Base-by-base conservation (phyloP, 2,329 filamentous ascomycete species). In the Trichocomaceae sp. region DNA sequence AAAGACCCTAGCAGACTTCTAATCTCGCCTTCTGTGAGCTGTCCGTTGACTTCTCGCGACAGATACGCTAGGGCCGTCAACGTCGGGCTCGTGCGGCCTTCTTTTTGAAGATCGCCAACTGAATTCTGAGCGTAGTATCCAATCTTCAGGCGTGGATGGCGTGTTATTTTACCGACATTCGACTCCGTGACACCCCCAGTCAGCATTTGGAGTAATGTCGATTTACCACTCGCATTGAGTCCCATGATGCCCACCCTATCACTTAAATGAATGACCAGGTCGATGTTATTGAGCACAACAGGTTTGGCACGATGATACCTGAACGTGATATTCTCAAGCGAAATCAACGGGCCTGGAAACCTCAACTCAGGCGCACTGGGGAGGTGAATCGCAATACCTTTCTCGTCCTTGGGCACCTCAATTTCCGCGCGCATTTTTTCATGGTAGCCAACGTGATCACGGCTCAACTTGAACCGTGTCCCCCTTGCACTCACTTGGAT, bases 71-170 rank as follows among this genome's bases (percentile, higher is more conserved):
- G 80, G 92, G 99, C 75, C 96, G 93, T 39, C 97, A 82, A 69
- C 97, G 97, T 75, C 97, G 92, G 72, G 95, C 96, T 44, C 92
- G 93, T 0, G 92, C 97, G 83, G 97, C 97, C 75, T 97, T 99
- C 93, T 91, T 96, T 95, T 76, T 97, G 92, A 9, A 99, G 92
- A 82, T 97, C 92, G 79, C 97, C 93, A 10, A 99, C 81, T 46
- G 93, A 93, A 73, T 99, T 93, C 77, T 99, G 93, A 79, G 97
- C 96, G 78, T 97, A 97, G 79, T 99, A 99, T 52, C 93, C 93
- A 65, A 99, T 96, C 79, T 93, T 91, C 68, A 99, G 77, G 72
- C 97, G 97, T 62, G 93, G 93, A 72, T 99, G 93, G 79, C 97
- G 97, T 79, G 97, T 90, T 19, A 99, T 91, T 69, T 85, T 89